phyloP scores from a whole-genome alignment of 306 rosid genomes.

The Trifolium dubium region DNA sequence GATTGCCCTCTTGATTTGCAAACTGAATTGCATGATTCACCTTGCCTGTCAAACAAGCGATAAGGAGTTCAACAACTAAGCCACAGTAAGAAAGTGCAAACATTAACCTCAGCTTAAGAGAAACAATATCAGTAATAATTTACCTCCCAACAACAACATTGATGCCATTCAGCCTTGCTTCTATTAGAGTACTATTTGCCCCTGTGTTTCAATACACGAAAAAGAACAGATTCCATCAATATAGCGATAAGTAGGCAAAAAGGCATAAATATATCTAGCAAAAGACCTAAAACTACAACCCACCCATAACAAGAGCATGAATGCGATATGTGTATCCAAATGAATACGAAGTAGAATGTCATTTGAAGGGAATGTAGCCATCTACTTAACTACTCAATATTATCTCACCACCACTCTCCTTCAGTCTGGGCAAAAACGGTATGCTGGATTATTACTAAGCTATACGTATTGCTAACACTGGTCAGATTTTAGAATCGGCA shows the following conservation, averaged over 20 bases:
- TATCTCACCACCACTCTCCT: conserved; percentile 19
- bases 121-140: conserved; percentile 33
- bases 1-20: conserved; percentile 88
- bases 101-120: not conserved
- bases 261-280: conserved; percentile 27
- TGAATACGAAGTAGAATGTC: conserved; percentile 24
- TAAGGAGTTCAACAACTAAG: conserved; percentile 44
- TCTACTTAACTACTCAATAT: conserved; percentile 7
- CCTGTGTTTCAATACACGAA: conserved; percentile 51
- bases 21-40: conserved; percentile 82
- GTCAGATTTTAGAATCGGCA: conserved; percentile 21
- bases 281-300: conserved; percentile 22
- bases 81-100: conserved; percentile 41
- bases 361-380: conserved; percentile 15
- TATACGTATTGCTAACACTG: conserved; percentile 25
- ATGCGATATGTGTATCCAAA: not conserved
- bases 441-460: conserved; percentile 16
- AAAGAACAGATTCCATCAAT: conserved; percentile 19
- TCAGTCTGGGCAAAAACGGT: not conserved
- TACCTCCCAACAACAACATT: conserved; percentile 89
- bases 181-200: conserved; percentile 54
- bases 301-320: conserved; percentile 25
- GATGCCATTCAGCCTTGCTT: conserved; percentile 79
- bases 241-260: conserved; percentile 28
- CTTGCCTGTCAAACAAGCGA: conserved; percentile 69